These are phyloP conservation scores for Fragaria nilgerrensis DNA, from an alignment of 306 rosid genomes.

Conservation along the genomic window DNA sequence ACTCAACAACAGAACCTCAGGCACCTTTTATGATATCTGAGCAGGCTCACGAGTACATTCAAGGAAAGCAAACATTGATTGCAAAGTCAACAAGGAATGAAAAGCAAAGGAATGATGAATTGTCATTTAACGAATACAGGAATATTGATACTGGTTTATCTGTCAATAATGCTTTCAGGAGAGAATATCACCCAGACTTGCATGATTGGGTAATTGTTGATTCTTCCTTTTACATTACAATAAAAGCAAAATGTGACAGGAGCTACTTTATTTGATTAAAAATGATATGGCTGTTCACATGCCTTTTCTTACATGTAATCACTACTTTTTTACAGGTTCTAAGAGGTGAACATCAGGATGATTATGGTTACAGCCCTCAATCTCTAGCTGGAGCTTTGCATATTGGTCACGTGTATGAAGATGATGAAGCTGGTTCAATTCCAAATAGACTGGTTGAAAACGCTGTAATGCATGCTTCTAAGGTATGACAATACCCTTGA, in stretches of 20 bases:
- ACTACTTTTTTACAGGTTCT: constrained; percentile 33
- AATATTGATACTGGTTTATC: constrained; percentile 22
- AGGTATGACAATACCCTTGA: constrained; percentile 35
- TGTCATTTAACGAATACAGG: constrained; percentile 26
- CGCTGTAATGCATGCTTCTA: constrained; percentile 27
- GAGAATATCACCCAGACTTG: constrained; percentile 34
- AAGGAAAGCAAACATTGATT: constrained; percentile 21
- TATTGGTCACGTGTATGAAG: constrained; percentile 29
- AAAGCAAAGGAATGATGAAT: constrained; percentile 28
- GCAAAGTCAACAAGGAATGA: constrained; percentile 15
- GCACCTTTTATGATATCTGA: not conserved
- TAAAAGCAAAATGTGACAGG: not conserved
- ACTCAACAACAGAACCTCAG: constrained; percentile 12
- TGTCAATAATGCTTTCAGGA: constrained; percentile 3
- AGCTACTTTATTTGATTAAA: constrained; percentile 10
- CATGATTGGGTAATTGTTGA: constrained; percentile 37
- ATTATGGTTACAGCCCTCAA: constrained; percentile 24
- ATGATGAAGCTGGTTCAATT: constrained; percentile 27
- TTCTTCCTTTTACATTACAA: not conserved
- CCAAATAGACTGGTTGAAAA: constrained; percentile 34
- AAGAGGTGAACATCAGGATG: constrained; percentile 24
- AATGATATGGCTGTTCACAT: constrained; percentile 9
- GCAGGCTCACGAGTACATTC: constrained; percentile 17
- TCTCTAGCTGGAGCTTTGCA: constrained; percentile 32
- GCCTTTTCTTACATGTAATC: constrained; percentile 7